A percentile compares a stretch with the other conserved stretches of the same genome.
Conservation (phyloP, 2,329 filamentous ascomycete species). For the Cephalotrichum gorgonifer region DNA sequence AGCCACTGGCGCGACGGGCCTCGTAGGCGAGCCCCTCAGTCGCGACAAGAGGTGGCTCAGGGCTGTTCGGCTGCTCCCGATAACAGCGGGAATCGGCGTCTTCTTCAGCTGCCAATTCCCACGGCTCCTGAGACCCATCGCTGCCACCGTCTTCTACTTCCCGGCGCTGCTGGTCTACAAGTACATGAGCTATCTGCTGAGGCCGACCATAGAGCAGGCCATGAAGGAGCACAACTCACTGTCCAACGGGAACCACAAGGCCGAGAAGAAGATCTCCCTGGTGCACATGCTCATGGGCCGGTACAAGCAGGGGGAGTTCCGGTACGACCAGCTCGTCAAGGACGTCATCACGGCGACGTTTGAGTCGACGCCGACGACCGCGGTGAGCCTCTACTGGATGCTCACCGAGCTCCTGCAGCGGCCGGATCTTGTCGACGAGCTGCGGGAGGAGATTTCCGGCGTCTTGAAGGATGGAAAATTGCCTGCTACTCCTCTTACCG, state of each 20-base stretch:
- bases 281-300: conserved; percentile 2
- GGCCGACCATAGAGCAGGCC: conserved; percentile 1
- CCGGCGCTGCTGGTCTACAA: conserved; percentile 1
- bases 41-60: conserved; percentile 2
- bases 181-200: conserved; percentile 3
- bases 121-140: conserved; percentile 1
- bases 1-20: conserved; percentile 1
- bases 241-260: background rate
- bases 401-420: conserved; percentile 32
- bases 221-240: background rate
- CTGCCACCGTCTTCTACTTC: conserved; percentile 2
- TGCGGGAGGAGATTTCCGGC: conserved; percentile 32
- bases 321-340: conserved; percentile 2
- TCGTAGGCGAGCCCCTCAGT: conserved; percentile 2
- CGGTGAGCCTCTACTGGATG: conserved; percentile 6
- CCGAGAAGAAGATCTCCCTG: conserved; percentile 1
- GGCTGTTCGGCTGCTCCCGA: background rate
- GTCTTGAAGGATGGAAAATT: conserved; percentile 14
- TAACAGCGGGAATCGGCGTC: conserved; percentile 1
- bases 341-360: conserved; percentile 7
- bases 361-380: conserved; percentile 7
- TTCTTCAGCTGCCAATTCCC: conserved; percentile 2
- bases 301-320: conserved; percentile 1
- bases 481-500: conserved; percentile 10
- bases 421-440: conserved; percentile 30